Conservation (phyloP, 1,139 yeast species). For the Sugiyamaella japonica region DNA sequence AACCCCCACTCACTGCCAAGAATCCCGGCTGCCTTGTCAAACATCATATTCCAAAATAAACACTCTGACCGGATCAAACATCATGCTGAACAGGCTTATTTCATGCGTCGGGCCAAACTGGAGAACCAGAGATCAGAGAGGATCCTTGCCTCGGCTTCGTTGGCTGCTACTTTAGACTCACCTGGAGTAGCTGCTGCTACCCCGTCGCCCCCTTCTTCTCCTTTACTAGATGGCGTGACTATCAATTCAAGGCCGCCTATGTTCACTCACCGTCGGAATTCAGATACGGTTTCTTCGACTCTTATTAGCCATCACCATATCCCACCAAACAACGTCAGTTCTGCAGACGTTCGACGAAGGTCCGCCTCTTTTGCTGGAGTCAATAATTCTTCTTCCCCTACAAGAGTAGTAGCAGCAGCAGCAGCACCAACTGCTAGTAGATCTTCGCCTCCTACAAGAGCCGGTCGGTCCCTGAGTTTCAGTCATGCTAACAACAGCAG, state of each 20-base stretch:
- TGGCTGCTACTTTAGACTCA: background rate
- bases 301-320: background rate
- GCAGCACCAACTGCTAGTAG: background rate
- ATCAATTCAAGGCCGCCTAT: background rate
- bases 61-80: slow-evolving; percentile 30
- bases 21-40: slow-evolving; percentile 29
- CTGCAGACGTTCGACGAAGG: slow-evolving; percentile 5
- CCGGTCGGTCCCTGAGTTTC: slow-evolving; percentile 11
- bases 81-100: slow-evolving; percentile 27
- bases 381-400: background rate
- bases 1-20: slow-evolving; percentile 35
- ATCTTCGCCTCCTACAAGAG: slow-evolving; percentile 3
- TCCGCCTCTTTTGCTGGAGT: slow-evolving; percentile 9
- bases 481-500: slow-evolving; percentile 12
- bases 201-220: slow-evolving; percentile 21
- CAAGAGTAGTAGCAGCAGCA: background rate
- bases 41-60: slow-evolving; percentile 28
- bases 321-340: background rate
- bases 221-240: slow-evolving; percentile 1
- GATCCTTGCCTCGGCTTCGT: slow-evolving; percentile 11
- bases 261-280: slow-evolving; percentile 8
- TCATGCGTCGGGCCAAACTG: slow-evolving; percentile 21
- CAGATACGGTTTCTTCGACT: slow-evolving; percentile 4
- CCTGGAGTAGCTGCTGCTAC: slow-evolving; percentile 4
- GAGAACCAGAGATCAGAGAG: slow-evolving; percentile 25